Base-by-base conservation (phyloP, 2,329 filamentous ascomycete genomes). In the Pseudogymnoascus sp. region DNA sequence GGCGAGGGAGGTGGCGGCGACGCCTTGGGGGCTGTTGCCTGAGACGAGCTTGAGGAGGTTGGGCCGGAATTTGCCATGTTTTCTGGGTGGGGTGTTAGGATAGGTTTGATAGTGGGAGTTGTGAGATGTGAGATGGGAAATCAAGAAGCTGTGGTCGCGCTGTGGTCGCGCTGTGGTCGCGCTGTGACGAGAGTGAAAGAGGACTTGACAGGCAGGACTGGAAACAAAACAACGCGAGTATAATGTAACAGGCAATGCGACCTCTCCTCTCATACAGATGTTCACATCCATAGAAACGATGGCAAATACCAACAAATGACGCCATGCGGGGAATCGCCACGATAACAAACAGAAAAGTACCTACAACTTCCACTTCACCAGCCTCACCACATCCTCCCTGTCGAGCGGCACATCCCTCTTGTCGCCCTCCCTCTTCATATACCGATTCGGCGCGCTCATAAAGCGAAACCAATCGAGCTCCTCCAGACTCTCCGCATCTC, bases 291-390 rank as follows among this genome's bases (percentile, higher is more conserved):
- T 11, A 18, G 4, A 11, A 16, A 42, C 16, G 4, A 8, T 11
- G 16, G 8, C 7, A 42, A 42, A 42, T 5, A 18, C 16, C 38
- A 42, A 42, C 16, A 42, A 40, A 42, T 42, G 38, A 42, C 38
- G 38, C 18, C 38, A 42, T 42, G 38, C 16, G 38, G 7, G 38
- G 38, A 16, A 42, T 42, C n/a, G 10, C 10, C 38, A 3, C 5
- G 38, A 42, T 40, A 34, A 60, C 53, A 75, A 34, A 60, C 53
- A 75, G 23, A 8, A 42, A 12, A 50, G 25, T n/a, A 73, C 84
- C 72, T 76, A 89, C 84, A 91, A 77, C 73, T 91, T 91, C 88
- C 88, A 91, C 56, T 88, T 81, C 8, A 90, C 82, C 3, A 91
- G 78, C 18, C 70, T 77, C 68, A 84, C 80, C 36, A 90, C 77